Conservation (phyloP, 305 asterid genomes). For the Rubia balearica region DNA sequence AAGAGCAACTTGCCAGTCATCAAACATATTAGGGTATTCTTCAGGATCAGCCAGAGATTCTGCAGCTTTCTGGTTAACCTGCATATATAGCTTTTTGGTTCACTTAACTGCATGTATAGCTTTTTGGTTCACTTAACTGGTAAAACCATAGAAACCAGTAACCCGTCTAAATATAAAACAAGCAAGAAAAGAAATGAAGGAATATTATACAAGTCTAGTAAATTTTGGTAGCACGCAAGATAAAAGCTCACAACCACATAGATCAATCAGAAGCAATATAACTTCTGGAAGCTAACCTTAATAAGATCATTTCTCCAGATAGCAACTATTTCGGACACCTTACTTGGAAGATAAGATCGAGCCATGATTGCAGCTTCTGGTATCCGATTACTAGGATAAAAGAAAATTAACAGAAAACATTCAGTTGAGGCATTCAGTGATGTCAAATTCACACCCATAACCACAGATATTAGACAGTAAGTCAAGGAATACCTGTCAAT, state of each 20-base stretch:
- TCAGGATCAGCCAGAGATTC: slow-evolving; percentile 98
- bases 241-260: slow-evolving; percentile 14
- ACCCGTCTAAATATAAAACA: neutral
- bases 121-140: neutral
- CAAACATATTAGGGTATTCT: slow-evolving; percentile 93
- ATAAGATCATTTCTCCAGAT: slow-evolving; percentile 91
- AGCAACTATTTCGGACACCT: slow-evolving; percentile 89
- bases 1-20: slow-evolving; percentile 96
- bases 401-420: slow-evolving; percentile 15
- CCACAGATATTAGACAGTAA: slow-evolving; percentile 10
- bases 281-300: slow-evolving; percentile 39
- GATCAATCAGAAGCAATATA: slow-evolving; percentile 8
- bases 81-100: slow-evolving; percentile 9
- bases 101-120: neutral
- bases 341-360: slow-evolving; percentile 98
- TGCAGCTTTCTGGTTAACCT: slow-evolving; percentile 94
- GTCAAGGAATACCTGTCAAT: slow-evolving; percentile 53
- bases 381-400: slow-evolving; percentile 67
- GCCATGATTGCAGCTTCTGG: slow-evolving; percentile 99
- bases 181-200: neutral
- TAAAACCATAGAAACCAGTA: neutral
- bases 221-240: neutral
- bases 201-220: neutral
- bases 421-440: slow-evolving; percentile 11
- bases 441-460: slow-evolving; percentile 16